A percentile compares a stretch with the other conserved stretches of the same genome.
Evolutionary conservation across 805 yeast species (phyloP).

Genomic region (Debaryomyces castellii): DNA sequence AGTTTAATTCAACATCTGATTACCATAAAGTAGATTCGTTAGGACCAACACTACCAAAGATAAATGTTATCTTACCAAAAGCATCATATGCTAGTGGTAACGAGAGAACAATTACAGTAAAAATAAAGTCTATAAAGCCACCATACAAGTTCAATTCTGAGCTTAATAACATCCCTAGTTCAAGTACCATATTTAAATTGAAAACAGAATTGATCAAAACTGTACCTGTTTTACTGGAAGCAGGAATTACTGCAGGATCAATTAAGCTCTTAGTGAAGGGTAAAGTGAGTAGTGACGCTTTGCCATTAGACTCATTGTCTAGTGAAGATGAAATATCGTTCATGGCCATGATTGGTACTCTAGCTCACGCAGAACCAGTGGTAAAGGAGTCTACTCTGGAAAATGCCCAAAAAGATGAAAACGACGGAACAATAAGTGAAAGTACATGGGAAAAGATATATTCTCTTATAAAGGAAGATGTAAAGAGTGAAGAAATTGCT

Average conservation of each 20-base stretch:
- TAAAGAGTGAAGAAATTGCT: conserved; percentile 25
- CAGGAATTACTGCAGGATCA: conserved; percentile 35
- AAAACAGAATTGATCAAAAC: conserved; percentile 35
- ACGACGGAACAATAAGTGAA: not conserved
- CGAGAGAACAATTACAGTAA: conserved; percentile 20
- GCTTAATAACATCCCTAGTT: conserved; percentile 20
- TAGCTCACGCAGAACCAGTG: conserved; percentile 5
- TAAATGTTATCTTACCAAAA: conserved; percentile 35
- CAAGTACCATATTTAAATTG: conserved; percentile 34
- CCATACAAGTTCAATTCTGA: conserved; percentile 58
- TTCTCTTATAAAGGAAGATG: conserved; percentile 30
- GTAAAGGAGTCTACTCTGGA: not conserved
- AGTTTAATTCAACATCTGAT: conserved; percentile 32
- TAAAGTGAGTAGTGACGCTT: conserved; percentile 57
- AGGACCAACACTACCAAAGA: conserved; percentile 51
- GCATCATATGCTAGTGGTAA: not conserved
- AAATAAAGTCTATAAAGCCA: conserved; percentile 66
- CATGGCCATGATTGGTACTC: conserved; percentile 44
- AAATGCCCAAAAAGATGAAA: not conserved
- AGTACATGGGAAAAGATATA: conserved; percentile 48
- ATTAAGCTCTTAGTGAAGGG: conserved; percentile 59
- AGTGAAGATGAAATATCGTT: conserved; percentile 30
- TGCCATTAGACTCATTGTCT: conserved; percentile 30
- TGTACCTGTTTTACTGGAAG: conserved; percentile 22
- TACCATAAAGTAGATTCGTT: conserved; percentile 27